Base-by-base conservation (phyloP, 331 rosid genomes). In the Arachis monticola region DNA sequence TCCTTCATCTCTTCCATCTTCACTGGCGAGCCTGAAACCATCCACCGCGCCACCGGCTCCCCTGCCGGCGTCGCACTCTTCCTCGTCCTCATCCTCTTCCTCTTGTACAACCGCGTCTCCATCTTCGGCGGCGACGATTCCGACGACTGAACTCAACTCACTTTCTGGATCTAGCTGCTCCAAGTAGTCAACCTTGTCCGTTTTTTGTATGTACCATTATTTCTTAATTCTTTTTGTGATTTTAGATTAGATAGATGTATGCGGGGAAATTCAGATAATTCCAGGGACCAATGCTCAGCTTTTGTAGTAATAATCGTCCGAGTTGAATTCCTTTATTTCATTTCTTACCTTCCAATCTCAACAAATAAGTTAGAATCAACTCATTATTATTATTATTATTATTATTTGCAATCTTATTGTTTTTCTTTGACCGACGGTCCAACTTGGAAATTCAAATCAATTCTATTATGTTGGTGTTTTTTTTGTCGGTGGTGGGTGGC, bases 21-120 rank as follows among this genome's bases (percentile, higher is more conserved):
- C 57, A 86, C 90, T 71, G 97, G 97, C 4, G 93, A 92, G 10
- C 99, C 97, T 1, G 93, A 90, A 52, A 42, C 92, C 82, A 90
- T 92, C 62, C 99, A 90, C 82, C 83, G 97, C 0, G 84, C 81
- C 14, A 86, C 87, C 52, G 99, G 99, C 8, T 92, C 99, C 0
- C 97, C 99, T 2, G 67, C 90, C 51, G 99, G 99, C 61, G 99
- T 95, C 2, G 97, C 97, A 0, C 84, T 95, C 53, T 32, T 95
- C 51, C 95, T 92, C 55, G 0, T 89, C 64, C 85, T 95, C 76
- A 14, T 92, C 8, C 53, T 95, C 32, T 51, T 95, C 67, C 97
- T 95, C 7, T 74, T 95, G 35, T 85, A 80, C 82, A 83, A 88
- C 52, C 95, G 93, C 2, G 2, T 87, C 1, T 88, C 99, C 41